phyloP scores from a whole-genome alignment of 2,329 filamentous ascomycete species.

The Stagonosporopsis vannaccii region DNA sequence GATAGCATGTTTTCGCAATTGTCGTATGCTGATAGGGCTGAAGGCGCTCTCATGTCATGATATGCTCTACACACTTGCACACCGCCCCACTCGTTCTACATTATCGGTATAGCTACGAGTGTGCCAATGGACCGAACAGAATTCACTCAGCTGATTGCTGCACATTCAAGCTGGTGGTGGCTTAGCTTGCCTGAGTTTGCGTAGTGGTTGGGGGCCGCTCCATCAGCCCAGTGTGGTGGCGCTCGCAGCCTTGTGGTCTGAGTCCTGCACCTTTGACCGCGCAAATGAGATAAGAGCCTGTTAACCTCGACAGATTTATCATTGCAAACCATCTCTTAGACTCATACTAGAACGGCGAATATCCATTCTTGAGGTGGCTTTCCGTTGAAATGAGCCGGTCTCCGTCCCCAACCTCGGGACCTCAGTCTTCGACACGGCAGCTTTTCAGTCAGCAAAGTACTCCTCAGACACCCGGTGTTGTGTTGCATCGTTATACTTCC shows the following conservation, averaged over 20 bases:
- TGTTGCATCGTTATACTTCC: not conserved
- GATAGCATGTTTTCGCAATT: no score
- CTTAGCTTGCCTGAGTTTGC: not conserved
- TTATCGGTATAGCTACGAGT: no score
- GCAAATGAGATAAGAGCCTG: not conserved
- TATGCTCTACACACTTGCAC: no score
- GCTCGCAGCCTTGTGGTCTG: not conserved
- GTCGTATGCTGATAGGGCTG: no score
- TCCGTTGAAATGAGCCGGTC: not conserved
- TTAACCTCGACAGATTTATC: not conserved
- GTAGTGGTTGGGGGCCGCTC: not conserved
- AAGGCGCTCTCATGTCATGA: no score
- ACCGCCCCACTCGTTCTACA: no score
- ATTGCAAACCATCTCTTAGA: not conserved
- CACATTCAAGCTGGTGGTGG: not conserved
- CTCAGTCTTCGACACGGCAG: not conserved
- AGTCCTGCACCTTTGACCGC: not conserved
- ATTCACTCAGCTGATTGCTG: not conserved
- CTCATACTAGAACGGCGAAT: not conserved
- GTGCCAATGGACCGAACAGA: no score
- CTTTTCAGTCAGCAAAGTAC: not conserved
- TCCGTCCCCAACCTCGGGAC: not conserved
- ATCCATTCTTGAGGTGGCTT: no score
- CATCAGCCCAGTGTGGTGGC: not conserved
- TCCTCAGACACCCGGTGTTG: not conserved